Base-by-base conservation (phyloP, 1,284 basidiomycete species). In the Cystobasidiaceae sp. region DNA sequence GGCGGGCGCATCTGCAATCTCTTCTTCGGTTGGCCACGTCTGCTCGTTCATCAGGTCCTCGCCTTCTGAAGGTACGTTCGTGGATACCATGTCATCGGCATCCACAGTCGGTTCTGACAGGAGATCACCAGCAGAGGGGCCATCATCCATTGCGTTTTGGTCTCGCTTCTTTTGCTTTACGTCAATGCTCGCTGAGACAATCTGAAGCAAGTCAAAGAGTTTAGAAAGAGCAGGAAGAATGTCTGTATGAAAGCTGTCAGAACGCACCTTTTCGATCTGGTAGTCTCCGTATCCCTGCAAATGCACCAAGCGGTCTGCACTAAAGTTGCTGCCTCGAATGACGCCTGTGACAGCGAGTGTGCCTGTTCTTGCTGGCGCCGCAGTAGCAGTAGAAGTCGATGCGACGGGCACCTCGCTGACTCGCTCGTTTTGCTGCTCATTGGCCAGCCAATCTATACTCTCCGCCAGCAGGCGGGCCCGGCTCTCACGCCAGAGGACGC, bases 1-100 rank as follows among this genome's bases (percentile, higher is more conserved):
- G 7, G 75, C 78, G 6, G 77, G 75, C 1, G 74, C 77, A 3
- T 77, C 80, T 3, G 80, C 80, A 86, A 98, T 90, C 76, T 97
- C 94, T 71, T 97, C 94, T 75, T 97, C 93, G 0, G 93, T 97
- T 0, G 94, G 94, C 93, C 94, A 97, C 0, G 94, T 98, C 78
- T 98, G 94, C 74, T 98, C 94, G 74, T 94, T 94, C 15, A 82
- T 85, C 78, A 97, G 82, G 67, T 90, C 85, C 72, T 97, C 92
- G 0, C 89, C 89, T 32, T 87, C 85, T 56, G 71, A 71, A 4
- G 72, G 72, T 7, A 72, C 68, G 74, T 97, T 97, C 67, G 84
- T 87, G 0, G 89, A 90, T 2, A 90, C 83, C 30, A 97, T 80
- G 4, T 93, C 94, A 75, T 98, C 94, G 0, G 89, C 90, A 6